Evolutionary conservation across 2,329 filamentous ascomycete genomes (phyloP).

Genomic region (Aspergillus versicolor): DNA sequence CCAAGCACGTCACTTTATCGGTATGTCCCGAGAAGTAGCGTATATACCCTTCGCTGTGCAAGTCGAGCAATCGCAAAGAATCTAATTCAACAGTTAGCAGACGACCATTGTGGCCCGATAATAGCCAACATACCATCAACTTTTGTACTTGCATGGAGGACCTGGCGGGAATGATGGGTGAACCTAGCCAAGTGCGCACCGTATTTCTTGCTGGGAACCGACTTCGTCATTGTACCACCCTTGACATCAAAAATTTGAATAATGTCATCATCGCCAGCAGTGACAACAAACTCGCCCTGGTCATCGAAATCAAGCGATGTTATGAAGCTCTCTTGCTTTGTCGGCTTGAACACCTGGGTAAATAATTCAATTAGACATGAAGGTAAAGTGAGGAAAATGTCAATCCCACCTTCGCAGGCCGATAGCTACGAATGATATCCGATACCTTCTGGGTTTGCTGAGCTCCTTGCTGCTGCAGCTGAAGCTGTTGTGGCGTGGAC

Average conservation of each 20-base stretch:
- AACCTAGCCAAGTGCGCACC: conserved; percentile 92
- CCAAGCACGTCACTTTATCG: conserved; percentile 75
- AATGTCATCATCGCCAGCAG: conserved; percentile 88
- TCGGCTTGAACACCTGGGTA: conserved; percentile 31
- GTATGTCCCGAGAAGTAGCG: conserved; percentile 95
- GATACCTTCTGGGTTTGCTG: conserved; percentile 63
- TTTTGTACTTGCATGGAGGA: conserved; percentile 95
- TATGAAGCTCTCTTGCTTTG: conserved; percentile 59
- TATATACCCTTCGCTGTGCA: conserved; percentile 92
- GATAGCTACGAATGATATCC: conserved; percentile 74
- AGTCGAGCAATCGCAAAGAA: conserved; percentile 80
- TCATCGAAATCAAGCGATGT: conserved; percentile 97
- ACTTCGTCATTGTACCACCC: conserved; percentile 86
- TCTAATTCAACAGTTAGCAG: conserved; percentile 37
- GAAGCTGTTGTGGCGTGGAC: conserved; percentile 21
- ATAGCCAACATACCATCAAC: conserved; percentile 65
- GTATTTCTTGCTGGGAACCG: conserved; percentile 92
- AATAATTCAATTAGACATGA: conserved; percentile 10
- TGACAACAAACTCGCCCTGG: conserved; percentile 86
- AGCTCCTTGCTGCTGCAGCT: conserved; percentile 26
- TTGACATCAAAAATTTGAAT: conserved; percentile 94
- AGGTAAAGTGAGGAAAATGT: neutral
- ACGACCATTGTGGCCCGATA: neutral
- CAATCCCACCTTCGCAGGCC: conserved; percentile 70
- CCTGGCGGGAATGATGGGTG: conserved; percentile 84